Evolutionary conservation across 2,329 filamentous ascomycete species (phyloP), one percentile per base, ranked within the genome.

Genomic region (Aspergillus chevalieri): DNA sequence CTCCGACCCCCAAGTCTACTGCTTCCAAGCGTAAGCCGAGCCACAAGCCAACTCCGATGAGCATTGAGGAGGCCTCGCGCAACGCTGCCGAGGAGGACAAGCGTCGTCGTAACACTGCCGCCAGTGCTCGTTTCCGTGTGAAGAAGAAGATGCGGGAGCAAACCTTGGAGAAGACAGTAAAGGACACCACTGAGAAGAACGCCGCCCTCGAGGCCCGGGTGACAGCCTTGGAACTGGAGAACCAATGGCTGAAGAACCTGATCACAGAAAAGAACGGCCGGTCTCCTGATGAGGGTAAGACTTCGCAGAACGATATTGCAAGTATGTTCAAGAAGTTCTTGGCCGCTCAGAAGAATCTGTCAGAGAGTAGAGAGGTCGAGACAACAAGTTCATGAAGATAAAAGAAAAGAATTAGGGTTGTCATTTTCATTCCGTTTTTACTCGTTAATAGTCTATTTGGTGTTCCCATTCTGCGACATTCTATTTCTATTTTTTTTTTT

Each of bases 61-160:
- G 69, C 61, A 78, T 85, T 28, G 86, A 91, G 67, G 86, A 89
- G 51, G 78, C 80, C 39, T 83, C 86, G 8, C 84, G 86, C 22
- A 56, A 85, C 3, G 85, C 84, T n/a, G 89, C 89, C 17, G 89
- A 95, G 66, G 90, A 95, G 71, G 89, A 95, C 68, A 95, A 95
- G 78, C 85, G 89, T 49, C 83, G 89, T 53, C 84, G 89, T 53
- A 95, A 95, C 73, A 94, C 90, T 1, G 89, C 89, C 14, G 89
- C 89, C 46, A 90, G 86, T 57, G 89, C 89, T n/a, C 86, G 89
- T 30, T 95, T 95, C 79, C 86, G 89, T 50, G 84, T 94, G 62
- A 95, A 95, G 83, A 95, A 95, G 85, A 95, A 95, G 82, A 87
- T 92, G 74, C 85, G 89, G 41, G 89, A 95, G 75, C 86, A 89